Evolutionary conservation across 2,329 filamentous ascomycete genomes (phyloP), one percentile per base, ranked within the genome.

Genomic region (Zymoseptoria ardabiliae): DNA sequence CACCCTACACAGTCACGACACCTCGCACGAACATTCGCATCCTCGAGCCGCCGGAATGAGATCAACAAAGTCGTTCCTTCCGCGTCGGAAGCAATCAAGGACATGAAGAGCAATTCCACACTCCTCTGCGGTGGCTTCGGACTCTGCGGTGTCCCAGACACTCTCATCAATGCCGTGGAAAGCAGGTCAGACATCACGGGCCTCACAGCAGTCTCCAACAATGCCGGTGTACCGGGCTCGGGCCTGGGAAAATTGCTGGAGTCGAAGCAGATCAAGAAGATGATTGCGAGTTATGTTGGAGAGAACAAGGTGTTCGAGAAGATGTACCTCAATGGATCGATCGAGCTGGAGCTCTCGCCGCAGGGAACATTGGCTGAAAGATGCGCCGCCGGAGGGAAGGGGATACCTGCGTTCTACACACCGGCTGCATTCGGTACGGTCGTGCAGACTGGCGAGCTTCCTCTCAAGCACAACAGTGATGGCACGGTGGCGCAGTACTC

Each of bases 321-420:
- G 67, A 87, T 88, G 73, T 92, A 92, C 66, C 73, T 92, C 41
- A 84, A 81, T 6, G 89, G 89, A n/a, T 78, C 89, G 67, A 83
- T 91, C 67, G 85, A 86, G 6, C 81, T 92, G 63, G 88, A 92
- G 74, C 77, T 92, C 50, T 90, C 87, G 58, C 89, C 89, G 0
- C 89, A 92, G 67, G 89, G 89, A 4, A 89, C 87, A 0, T 78
- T 90, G 55, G 87, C 87, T 0, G 87, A 90, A 76, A 81, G 88
- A 64, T 82, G 90, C 67, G 79, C 88, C 50, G 87, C 87, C 6
- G 89, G 84, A 1, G 89, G 88, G 3, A 86, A 87, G 22, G 89
- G 89, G 8, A 90, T 92, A 55, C 88, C 89, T 1, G 89, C 89
- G 0, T 92, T 94, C 71, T 94, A 86, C 69, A 92, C 90, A 0